A percentile compares a stretch with the other conserved stretches of the same genome.
Evolutionary conservation across 305 asterid species (phyloP).

Genomic region (Plantago coronopus): DNA sequence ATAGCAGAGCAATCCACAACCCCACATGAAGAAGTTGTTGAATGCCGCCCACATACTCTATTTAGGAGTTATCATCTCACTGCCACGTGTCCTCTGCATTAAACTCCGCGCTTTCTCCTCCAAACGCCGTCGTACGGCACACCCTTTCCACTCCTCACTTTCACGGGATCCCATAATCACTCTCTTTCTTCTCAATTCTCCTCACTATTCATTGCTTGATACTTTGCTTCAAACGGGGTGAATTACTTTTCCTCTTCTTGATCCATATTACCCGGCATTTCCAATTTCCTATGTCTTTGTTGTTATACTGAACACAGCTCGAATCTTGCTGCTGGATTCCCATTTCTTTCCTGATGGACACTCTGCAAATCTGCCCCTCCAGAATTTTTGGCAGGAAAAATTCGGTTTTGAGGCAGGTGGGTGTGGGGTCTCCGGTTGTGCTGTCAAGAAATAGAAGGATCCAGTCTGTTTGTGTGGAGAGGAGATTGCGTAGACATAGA

Average conservation of each 20-base stretch:
- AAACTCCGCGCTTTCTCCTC: background rate
- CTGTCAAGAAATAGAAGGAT: conserved; percentile 28
- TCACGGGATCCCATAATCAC: background rate
- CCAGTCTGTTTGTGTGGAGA: conserved; percentile 32
- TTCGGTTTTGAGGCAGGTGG: conserved; percentile 36
- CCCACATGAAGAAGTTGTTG: no score
- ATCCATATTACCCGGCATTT: no score
- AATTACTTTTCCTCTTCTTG: no score
- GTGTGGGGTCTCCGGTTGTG: conserved; percentile 39
- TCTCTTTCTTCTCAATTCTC: background rate
- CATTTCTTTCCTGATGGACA: conserved; percentile 28
- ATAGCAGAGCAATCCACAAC: no score
- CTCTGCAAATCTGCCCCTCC: conserved; percentile 30
- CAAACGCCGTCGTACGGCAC: background rate
- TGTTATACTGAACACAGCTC: background rate
- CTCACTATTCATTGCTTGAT: background rate
- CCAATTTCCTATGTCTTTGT: background rate
- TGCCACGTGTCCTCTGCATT: conserved; percentile 2
- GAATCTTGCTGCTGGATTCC: background rate
- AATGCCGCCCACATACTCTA: background rate
- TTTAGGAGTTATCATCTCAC: conserved; percentile 5
- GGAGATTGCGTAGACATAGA: conserved; percentile 25
- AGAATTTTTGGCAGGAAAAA: conserved; percentile 17
- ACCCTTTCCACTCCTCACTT: background rate
- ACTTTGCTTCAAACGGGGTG: background rate